phyloP scores from a whole-genome alignment of 2,329 filamentous ascomycete genomes.

The Xylariomycetidae sp. region DNA sequence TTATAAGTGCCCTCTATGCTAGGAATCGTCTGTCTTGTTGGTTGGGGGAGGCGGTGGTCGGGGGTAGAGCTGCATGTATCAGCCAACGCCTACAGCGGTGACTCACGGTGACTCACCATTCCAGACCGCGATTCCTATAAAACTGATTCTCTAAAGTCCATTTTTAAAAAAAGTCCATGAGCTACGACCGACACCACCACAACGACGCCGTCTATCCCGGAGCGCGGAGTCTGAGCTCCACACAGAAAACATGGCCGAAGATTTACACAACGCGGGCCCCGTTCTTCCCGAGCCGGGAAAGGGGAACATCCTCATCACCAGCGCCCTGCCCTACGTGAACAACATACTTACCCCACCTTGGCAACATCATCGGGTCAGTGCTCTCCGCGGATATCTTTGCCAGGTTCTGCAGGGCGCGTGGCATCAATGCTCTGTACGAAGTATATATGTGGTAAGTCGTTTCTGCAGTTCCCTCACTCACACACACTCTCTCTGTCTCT shows the following conservation, averaged over 20 bases:
- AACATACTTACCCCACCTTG: constrained; percentile 51
- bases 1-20: too few species aligned
- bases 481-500: too few species aligned
- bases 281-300: constrained; percentile 12
- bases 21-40: too few species aligned
- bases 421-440: constrained; percentile 11
- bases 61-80: too few species aligned
- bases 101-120: too few species aligned
- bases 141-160: too few species aligned
- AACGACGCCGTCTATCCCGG: too few species aligned
- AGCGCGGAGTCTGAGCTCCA: constrained; percentile 4
- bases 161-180: too few species aligned
- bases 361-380: constrained; percentile 44
- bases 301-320: constrained; percentile 18
- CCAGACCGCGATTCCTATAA: too few species aligned
- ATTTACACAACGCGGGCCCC: constrained; percentile 5
- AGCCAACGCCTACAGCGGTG: too few species aligned
- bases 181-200: too few species aligned
- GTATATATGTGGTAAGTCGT: constrained; percentile 10
- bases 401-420: constrained; percentile 11
- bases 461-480: constrained; percentile 3
- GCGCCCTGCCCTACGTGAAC: constrained; percentile 52
- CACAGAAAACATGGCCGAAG: constrained; percentile 8
- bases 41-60: too few species aligned
- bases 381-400: constrained; percentile 47